Evolutionary conservation across 2,329 filamentous ascomycete species (phyloP).

Genomic region (Colletotrichum sansevieriae): DNA sequence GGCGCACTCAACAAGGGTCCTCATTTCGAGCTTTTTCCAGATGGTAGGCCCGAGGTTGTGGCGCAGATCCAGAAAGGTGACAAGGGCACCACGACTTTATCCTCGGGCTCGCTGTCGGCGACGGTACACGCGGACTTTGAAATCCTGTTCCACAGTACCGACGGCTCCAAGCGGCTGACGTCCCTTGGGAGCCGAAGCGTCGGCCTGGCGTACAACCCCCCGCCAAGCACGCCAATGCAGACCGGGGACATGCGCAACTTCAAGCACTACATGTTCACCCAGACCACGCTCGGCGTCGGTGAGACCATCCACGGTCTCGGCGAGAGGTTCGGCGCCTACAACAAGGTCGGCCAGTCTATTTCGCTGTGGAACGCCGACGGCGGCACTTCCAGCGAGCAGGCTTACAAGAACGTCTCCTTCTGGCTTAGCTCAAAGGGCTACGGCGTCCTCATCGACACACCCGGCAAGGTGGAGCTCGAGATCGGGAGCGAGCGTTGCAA

Average conservation of each 20-base stretch:
- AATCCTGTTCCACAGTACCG: conserved; percentile 54
- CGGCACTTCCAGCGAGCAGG: conserved; percentile 77
- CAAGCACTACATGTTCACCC: conserved; percentile 69
- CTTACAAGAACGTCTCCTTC: conserved; percentile 80
- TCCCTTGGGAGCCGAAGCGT: conserved; percentile 55
- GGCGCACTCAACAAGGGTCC: conserved; percentile 54
- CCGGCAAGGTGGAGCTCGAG: conserved; percentile 78
- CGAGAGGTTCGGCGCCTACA: conserved; percentile 81
- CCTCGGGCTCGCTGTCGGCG: conserved; percentile 52
- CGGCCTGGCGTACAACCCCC: conserved; percentile 54
- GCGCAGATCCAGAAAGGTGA: conserved; percentile 48
- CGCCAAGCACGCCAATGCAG: conserved; percentile 51
- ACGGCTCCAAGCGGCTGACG: conserved; percentile 53
- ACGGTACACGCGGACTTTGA: conserved; percentile 54
- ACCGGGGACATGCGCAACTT: conserved; percentile 56
- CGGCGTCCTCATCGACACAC: conserved; percentile 80
- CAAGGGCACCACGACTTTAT: conserved; percentile 53
- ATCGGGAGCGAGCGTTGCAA: conserved; percentile 80
- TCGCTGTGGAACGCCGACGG: conserved; percentile 74
- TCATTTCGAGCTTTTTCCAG: conserved; percentile 55
- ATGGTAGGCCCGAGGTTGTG: conserved; percentile 49
- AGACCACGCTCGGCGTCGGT: conserved; percentile 66
- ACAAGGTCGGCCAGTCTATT: conserved; percentile 80
- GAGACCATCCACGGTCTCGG: conserved; percentile 82
- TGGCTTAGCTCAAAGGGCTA: conserved; percentile 81